A percentile compares a stretch with the other conserved stretches of the same genome.
Conservation (phyloP, 2,329 filamentous ascomycete genomes). For the Diaporthe australafricana region DNA sequence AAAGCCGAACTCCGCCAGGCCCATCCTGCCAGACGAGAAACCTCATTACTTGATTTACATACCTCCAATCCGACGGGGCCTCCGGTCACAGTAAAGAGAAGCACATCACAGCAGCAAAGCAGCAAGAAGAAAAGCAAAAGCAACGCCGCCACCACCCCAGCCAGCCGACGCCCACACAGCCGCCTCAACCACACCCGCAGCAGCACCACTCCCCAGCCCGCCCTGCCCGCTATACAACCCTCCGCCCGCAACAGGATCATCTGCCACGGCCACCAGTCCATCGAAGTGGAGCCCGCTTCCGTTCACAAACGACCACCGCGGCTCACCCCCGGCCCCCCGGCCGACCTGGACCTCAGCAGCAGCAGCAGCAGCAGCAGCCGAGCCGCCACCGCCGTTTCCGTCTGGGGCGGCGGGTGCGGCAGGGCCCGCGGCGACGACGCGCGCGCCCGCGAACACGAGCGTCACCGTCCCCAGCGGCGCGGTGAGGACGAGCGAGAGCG, state of each 20-base stretch:
- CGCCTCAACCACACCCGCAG: neutral
- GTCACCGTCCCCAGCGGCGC: conserved; percentile 7
- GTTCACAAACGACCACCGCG: conserved; percentile 14
- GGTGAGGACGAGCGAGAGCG: neutral
- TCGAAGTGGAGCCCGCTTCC: conserved; percentile 9
- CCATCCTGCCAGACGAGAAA: no score
- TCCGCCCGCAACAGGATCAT: neutral
- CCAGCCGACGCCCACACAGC: neutral
- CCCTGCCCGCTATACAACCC: neutral
- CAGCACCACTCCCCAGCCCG: conserved; percentile 3
- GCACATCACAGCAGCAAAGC: neutral
- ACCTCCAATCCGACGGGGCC: no score
- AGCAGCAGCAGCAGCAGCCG: no score
- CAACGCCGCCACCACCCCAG: neutral
- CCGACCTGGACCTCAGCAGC: neutral
- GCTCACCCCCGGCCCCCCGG: neutral
- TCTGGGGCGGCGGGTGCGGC: no score
- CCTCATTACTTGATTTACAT: no score
- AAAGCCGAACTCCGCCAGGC: neutral
- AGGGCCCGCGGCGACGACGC: neutral
- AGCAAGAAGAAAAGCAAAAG: neutral
- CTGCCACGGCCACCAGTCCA: neutral
- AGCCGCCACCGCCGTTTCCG: no score
- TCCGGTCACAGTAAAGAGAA: neutral
- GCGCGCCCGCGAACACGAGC: neutral